Percentiles rank a stretch among this genome's conserved stretches.
These are phyloP conservation scores for Arabidopsis thaliana DNA, from an alignment of 345 rosid genomes.

Conservation along the genomic window TAIR10.1 NC_003074.8:10261501-10262000, in stretches of 20 bases:
- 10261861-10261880: constrained; percentile 47
- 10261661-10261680: not conserved
- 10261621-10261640: constrained; percentile 29
- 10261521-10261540: constrained; percentile 6
- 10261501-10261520: not conserved
- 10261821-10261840: constrained; percentile 12
- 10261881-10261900: constrained; percentile 16
- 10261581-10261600: constrained; percentile 11
- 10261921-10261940: constrained; percentile 28
- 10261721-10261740: constrained; percentile 30
- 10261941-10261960: constrained; percentile 1
- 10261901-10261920: constrained; percentile 6
- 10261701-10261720: constrained; percentile 10
- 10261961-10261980: constrained; percentile 30
- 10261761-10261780: constrained; percentile 31
- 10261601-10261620: constrained; percentile 30
- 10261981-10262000: constrained; percentile 15
- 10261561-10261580: constrained; percentile 40
- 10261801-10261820: constrained; percentile 28
- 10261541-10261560: constrained; percentile 26
- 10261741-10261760: not conserved
- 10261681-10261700: constrained; percentile 21
- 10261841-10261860: constrained; percentile 41
- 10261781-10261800: constrained; percentile 25
- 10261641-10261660: constrained; percentile 31